Percentiles rank a stretch among this genome's conserved stretches.
Conservation (phyloP, 805 yeast genomes). For the Saccharomycopsis sp. region DNA sequence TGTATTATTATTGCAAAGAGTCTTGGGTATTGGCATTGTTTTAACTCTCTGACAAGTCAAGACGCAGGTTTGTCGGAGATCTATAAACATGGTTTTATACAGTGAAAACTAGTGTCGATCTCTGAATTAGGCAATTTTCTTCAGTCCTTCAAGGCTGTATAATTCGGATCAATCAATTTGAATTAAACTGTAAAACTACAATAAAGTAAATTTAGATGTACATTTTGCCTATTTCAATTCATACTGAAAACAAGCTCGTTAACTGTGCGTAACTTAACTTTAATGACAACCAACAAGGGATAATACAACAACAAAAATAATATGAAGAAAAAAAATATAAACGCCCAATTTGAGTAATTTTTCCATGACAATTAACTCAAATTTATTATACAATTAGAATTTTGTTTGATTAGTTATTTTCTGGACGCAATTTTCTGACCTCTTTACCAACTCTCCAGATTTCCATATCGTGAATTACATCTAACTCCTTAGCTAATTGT, state of each 20-base stretch:
- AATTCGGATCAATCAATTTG: too few species aligned
- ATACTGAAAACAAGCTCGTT: conserved; percentile 7
- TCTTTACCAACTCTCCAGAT: conserved; percentile 99
- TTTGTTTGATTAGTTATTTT: conserved; percentile 68
- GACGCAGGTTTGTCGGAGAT: too few species aligned
- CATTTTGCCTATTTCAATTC: conserved; percentile 6
- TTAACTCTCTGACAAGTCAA: too few species aligned
- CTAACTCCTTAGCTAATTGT: conserved; percentile 88
- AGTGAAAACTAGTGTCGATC: too few species aligned
- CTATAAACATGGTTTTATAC: too few species aligned
- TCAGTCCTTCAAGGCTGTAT: too few species aligned
- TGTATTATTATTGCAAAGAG: too few species aligned
- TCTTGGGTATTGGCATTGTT: too few species aligned
- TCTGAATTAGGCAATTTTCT: too few species aligned
- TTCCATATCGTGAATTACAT: conserved; percentile 93
- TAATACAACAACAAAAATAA: background rate
- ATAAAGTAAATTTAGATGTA: too few species aligned
- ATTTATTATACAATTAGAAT: background rate
- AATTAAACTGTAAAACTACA: too few species aligned
- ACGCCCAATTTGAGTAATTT: conserved; percentile 3
- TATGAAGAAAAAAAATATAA: background rate
- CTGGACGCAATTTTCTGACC: conserved; percentile 99
- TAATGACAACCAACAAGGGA: background rate
- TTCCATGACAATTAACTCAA: conserved; percentile 8
- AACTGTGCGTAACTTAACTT: conserved; percentile 4